phyloP scores from a whole-genome alignment of 495 filamentous ascomycete genomes.

The Penicillium salamii region DNA sequence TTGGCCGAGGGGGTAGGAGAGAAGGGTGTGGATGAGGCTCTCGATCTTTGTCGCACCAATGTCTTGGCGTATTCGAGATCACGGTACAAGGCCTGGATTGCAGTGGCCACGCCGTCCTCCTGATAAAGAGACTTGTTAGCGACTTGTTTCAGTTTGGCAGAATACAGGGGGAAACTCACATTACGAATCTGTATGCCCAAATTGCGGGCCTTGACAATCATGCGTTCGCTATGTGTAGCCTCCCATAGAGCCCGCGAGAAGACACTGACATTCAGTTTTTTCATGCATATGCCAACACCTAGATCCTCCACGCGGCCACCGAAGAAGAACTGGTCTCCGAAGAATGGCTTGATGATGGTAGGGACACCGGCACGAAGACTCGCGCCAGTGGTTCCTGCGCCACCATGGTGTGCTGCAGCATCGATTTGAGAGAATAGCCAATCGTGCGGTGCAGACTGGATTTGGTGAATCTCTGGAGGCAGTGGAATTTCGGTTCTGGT shows the following conservation, averaged over 20 bases:
- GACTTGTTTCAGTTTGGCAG: background rate
- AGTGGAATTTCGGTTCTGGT: conserved; percentile 65
- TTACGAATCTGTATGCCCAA: conserved; percentile 83
- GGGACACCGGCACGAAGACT: conserved; percentile 89
- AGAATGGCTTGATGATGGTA: conserved; percentile 94
- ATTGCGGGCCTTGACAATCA: conserved; percentile 80
- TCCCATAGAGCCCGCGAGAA: conserved; percentile 91
- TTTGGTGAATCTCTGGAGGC: conserved; percentile 79
- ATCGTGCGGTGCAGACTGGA: conserved; percentile 90
- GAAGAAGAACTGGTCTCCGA: conserved; percentile 98
- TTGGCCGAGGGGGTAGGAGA: conserved; percentile 38
- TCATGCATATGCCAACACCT: conserved; percentile 86
- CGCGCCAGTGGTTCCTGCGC: conserved; percentile 92
- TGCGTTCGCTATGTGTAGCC: conserved; percentile 79
- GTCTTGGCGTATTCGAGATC: conserved; percentile 95
- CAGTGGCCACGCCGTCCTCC: conserved; percentile 86
- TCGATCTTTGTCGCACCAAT: conserved; percentile 64
- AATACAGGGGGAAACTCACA: conserved; percentile 59
- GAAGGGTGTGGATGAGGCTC: conserved; percentile 40
- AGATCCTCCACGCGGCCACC: conserved; percentile 85
- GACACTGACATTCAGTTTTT: conserved; percentile 77
- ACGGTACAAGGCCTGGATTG: conserved; percentile 90
- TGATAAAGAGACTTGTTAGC: conserved; percentile 28
- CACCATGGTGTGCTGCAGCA: conserved; percentile 91
- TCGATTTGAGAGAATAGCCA: conserved; percentile 96